Base-by-base conservation (phyloP, 768 basidiomycete genomes). In the Fistulinella prunicolor region DNA sequence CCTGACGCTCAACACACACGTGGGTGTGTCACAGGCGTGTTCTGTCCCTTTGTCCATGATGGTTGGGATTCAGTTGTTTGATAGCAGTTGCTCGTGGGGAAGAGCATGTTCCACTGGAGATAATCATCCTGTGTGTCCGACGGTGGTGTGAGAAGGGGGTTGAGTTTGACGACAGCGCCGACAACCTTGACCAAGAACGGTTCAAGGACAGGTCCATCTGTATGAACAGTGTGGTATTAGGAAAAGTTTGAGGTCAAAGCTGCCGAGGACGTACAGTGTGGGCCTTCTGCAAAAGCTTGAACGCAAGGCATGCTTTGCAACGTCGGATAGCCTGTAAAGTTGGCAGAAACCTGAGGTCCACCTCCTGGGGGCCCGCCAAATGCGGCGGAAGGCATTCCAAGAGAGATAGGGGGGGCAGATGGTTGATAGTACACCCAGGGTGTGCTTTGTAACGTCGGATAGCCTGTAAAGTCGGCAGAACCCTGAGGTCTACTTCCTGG, bases 101-200 rank as follows among this genome's bases (percentile, higher is more conserved):
- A 86, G 35, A 85, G 73, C 82, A 89, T 85, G 66, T 86, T 85
- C 85, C 86, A 89, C 39, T 76, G 79, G 37, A 89, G 68, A 59
- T 79, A 78, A 6, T 76, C 74, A 1, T 77, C 73, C 5, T 67
- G 56, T 4, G 63, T 62, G 9, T 73, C 71, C 0, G 75, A 64
- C 50, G 64, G 69, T 17, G 82, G 81, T 0, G 66, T 57, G 14
- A 89, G 69, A 21, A 88, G 72, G 0, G 87, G 85, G 59, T 89
- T 89, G 28, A 89, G 47, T 38, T 66, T 63, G 6, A 82, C 53
- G 6, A 55, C 51, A 1, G 79, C 80, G 0, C 68, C 56, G 9
- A 86, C 75, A 20, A 79, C 66, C 42, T 71, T 73, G 16, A 75
- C 63, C 17, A 83, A 61, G 54, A 84, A 77, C 0, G 86, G 80